Percentiles rank a stretch among this genome's conserved stretches.
These are phyloP conservation scores for Apiospora arundinis DNA, from an alignment of 2,329 filamentous ascomycete genomes.

Conservation along the genomic window DNA sequence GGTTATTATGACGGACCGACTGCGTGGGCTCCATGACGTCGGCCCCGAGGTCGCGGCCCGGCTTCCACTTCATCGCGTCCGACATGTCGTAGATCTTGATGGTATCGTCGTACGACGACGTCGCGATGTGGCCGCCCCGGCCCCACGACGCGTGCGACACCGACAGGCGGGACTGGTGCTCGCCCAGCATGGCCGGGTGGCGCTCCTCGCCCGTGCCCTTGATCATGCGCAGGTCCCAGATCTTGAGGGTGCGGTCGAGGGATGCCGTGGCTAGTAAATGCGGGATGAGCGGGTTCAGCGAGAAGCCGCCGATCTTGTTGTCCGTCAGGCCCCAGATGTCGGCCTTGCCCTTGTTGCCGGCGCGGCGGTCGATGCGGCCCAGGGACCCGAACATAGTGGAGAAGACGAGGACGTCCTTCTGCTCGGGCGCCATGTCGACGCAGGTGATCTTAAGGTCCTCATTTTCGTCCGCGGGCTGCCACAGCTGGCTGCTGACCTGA, in stretches of 20 bases:
- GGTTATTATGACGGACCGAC: conserved; percentile 85
- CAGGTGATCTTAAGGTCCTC: conserved; percentile 83
- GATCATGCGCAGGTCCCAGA: conserved; percentile 87
- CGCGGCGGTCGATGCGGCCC: conserved; percentile 80
- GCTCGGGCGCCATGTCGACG: conserved; percentile 75
- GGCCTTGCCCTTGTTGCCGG: conserved; percentile 52
- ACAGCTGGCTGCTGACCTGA: conserved; percentile 80
- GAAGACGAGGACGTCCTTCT: conserved; percentile 81
- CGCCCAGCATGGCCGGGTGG: conserved; percentile 74
- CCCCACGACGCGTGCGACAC: conserved; percentile 96
- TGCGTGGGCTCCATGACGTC: conserved; percentile 72
- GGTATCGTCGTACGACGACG: conserved; percentile 92
- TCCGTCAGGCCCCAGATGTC: conserved; percentile 80
- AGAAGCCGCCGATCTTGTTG: conserved; percentile 96
- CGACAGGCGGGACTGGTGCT: conserved; percentile 82
- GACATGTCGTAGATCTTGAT: conserved; percentile 89
- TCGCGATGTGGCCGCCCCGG: conserved; percentile 82
- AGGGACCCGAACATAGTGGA: conserved; percentile 84
- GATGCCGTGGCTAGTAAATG: conserved; percentile 90
- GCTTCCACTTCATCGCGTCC: conserved; percentile 63
- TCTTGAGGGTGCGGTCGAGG: conserved; percentile 84
- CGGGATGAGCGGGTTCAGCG: conserved; percentile 77
- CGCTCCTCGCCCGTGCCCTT: conserved; percentile 64
- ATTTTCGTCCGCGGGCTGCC: conserved; percentile 71
- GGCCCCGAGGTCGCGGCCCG: conserved; percentile 62